Base-by-base conservation (phyloP, 208 protist genomes). In the Leishmania tropica region DNA sequence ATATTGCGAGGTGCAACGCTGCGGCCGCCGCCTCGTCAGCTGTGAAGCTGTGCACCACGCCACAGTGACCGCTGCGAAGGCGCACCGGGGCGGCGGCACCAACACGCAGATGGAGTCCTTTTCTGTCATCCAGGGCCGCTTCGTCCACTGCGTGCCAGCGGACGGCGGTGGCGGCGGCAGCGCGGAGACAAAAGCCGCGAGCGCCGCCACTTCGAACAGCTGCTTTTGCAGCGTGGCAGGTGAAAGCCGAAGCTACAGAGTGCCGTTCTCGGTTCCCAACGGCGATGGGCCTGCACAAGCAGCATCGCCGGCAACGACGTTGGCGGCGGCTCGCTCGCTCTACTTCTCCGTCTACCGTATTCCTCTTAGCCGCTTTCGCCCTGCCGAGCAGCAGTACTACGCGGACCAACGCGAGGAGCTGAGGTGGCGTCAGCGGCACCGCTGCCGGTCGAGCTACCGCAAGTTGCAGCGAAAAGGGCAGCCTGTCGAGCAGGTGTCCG, bases 321-420 rank as follows among this genome's bases (percentile, higher is more conserved):
- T 56, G 73, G 28, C 81, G 31, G 87, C 80, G 40, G 40, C 67
- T 47, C n/a, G 81, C 83, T 21, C 84, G 87, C 31, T 85, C 84
- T 42, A 53, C 77, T 93, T 96, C 75, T 87, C 87, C n/a, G 89
- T 92, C 71, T 96, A 93, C 62, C 90, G 90, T 48, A 81, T 96
- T 47, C 88, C 92, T 24, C 85, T 94, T 47, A 89, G 42, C 42
- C 87, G 80, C 60, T 94, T 94, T 78, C 35, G 24, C 31, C 68
- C 84, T 21, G 89, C 92, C 4, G 88, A 96, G 76, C 90, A 96
- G 78, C 81, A 86, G 78, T 96, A 92, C 78, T 93, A 91, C 86
- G 87, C 87, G 3, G 58, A 40, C 19, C 86, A 90, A 71, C 87
- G 92, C 24, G 92, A 96, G 81, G 84, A 89, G 75, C 51, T 87